phyloP scores from a whole-genome alignment of 768 basidiomycete species.

The Phaeotremella skinneri region DNA sequence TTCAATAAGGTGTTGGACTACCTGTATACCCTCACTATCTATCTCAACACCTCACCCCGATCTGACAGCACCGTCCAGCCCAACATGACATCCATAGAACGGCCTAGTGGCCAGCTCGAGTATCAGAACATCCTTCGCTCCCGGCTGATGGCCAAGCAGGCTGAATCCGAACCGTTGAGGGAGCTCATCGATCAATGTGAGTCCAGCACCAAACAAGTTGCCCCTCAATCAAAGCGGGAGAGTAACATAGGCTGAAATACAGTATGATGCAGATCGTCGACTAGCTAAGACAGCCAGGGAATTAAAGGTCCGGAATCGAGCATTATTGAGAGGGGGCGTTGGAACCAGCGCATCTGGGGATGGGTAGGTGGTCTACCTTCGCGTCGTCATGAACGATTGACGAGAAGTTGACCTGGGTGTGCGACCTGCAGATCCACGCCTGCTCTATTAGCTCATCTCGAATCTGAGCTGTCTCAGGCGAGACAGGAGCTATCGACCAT shows the following conservation, averaged over 20 bases:
- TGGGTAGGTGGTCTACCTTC: slow-evolving; percentile 36
- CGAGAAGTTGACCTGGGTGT: not conserved
- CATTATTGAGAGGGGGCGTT: slow-evolving; percentile 75
- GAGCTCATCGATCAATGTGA: slow-evolving; percentile 89
- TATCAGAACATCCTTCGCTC: slow-evolving; percentile 81
- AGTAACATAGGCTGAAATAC: not conserved
- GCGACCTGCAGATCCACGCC: slow-evolving; percentile 36
- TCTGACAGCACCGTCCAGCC: not conserved
- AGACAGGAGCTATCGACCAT: slow-evolving; percentile 89
- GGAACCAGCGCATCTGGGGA: slow-evolving; percentile 29
- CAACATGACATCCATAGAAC: not conserved
- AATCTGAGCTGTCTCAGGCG: slow-evolving; percentile 86
- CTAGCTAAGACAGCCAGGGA: slow-evolving; percentile 88
- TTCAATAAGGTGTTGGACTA: too few relatives aligned
- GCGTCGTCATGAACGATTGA: not conserved
- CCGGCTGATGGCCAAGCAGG: slow-evolving; percentile 71
- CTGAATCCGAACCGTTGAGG: slow-evolving; percentile 73
- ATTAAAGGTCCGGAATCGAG: slow-evolving; percentile 86
- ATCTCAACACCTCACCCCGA: not conserved
- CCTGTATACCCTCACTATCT: too few relatives aligned
- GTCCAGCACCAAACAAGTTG: slow-evolving; percentile 53
- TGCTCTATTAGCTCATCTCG: slow-evolving; percentile 86
- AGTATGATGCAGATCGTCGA: slow-evolving; percentile 73
- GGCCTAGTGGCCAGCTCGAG: slow-evolving; percentile 21
- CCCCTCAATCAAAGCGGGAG: slow-evolving; percentile 4